A percentile compares a stretch with the other conserved stretches of the same genome.
Evolutionary conservation across 352 stramenopile genomes (phyloP).

Genomic region (Elongisporangium prolatum): DNA sequence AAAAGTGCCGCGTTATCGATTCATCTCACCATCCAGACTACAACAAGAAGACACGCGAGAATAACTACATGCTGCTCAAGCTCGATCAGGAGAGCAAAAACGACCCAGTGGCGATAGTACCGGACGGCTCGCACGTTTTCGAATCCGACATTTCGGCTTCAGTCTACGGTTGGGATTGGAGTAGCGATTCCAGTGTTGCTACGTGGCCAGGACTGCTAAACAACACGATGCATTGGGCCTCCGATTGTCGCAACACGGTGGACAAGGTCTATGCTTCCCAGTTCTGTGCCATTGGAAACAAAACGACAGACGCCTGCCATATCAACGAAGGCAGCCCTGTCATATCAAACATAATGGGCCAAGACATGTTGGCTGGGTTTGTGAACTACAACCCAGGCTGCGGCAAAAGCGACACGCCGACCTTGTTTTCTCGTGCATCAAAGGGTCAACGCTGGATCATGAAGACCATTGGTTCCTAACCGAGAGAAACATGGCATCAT

Average conservation of each 20-base stretch:
- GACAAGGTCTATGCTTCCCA: background rate
- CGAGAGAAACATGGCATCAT: no score
- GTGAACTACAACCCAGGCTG: background rate
- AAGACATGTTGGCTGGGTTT: background rate
- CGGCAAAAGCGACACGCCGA: background rate
- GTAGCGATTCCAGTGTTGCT: background rate
- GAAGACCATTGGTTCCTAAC: background rate
- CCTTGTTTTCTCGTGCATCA: background rate
- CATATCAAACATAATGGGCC: background rate
- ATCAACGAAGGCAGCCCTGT: background rate
- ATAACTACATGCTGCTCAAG: slow-evolving; percentile 22
- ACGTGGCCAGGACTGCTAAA: background rate
- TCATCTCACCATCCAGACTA: slow-evolving; percentile 21
- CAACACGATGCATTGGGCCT: background rate
- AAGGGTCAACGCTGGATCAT: background rate
- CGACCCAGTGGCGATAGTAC: background rate
- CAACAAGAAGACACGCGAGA: slow-evolving; percentile 21
- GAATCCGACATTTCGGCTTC: background rate
- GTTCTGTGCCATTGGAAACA: background rate
- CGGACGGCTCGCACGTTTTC: background rate
- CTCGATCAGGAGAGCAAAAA: slow-evolving; percentile 1
- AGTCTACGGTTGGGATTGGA: background rate
- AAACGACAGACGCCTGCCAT: background rate
- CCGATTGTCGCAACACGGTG: background rate
- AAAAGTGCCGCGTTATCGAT: slow-evolving; percentile 16